Conservation (phyloP, 2,329 filamentous ascomycete species). For the Curvularia sp. region DNA sequence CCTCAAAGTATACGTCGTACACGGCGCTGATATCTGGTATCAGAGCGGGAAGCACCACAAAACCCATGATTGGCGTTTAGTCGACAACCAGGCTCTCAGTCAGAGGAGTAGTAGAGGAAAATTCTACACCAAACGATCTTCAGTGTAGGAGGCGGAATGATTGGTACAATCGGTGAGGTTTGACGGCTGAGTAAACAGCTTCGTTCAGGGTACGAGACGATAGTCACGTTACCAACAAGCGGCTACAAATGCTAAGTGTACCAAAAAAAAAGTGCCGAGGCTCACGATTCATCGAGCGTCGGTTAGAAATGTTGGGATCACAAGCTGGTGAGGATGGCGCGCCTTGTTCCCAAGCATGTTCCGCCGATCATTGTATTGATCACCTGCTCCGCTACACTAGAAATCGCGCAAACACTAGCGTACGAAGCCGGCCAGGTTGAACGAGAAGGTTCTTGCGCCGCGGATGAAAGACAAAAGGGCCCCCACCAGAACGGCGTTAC, state of each 20-base stretch:
- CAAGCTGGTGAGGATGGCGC: background rate
- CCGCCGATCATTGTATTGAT: constrained; percentile 2
- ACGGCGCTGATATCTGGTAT: constrained; percentile 57
- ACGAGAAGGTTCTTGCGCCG: constrained; percentile 14
- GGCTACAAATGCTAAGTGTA: background rate
- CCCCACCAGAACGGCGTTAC: background rate
- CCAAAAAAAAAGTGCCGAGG: constrained; percentile 1
- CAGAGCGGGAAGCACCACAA: constrained; percentile 56
- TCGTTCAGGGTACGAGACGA: background rate
- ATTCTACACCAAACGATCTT: constrained; percentile 2
- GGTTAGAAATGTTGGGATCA: constrained; percentile 6
- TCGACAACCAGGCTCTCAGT: background rate
- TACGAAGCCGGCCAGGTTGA: background rate
- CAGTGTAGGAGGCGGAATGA: background rate
- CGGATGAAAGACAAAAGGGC: constrained; percentile 2
- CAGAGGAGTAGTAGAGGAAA: background rate
- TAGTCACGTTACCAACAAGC: background rate
- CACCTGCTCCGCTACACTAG: background rate
- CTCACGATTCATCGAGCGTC: constrained; percentile 1
- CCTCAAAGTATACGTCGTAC: constrained; percentile 58
- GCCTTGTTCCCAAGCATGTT: constrained; percentile 1
- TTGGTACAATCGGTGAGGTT: background rate
- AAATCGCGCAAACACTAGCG: constrained; percentile 9
- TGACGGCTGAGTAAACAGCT: background rate
- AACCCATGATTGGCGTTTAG: constrained; percentile 30